Evolutionary conservation across 2,329 filamentous ascomycete genomes (phyloP).

Genomic region (Apiospora malaysiana): DNA sequence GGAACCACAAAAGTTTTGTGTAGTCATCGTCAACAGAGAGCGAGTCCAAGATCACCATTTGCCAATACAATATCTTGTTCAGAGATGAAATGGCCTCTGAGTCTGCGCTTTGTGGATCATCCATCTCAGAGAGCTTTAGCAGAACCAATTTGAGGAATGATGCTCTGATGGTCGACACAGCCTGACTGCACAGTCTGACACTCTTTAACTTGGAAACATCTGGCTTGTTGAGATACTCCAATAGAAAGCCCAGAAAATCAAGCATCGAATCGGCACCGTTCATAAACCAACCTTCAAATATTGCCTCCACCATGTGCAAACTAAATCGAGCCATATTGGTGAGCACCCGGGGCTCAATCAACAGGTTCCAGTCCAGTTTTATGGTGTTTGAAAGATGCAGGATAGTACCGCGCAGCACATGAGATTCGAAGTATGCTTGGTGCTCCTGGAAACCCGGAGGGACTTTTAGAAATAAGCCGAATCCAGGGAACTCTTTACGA

Average conservation of each 20-base stretch:
- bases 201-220: constrained; percentile 83
- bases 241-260: constrained; percentile 81
- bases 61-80: constrained; percentile 92
- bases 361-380: constrained; percentile 71
- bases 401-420: constrained; percentile 78
- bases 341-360: constrained; percentile 82
- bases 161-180: constrained; percentile 75
- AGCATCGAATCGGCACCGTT: constrained; percentile 83
- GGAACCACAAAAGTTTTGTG: constrained; percentile 86
- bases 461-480: constrained; percentile 84
- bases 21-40: constrained; percentile 81
- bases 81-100: constrained; percentile 74
- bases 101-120: constrained; percentile 66
- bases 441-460: constrained; percentile 94
- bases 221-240: constrained; percentile 88
- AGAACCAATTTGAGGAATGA: constrained; percentile 82
- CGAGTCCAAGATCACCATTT: constrained; percentile 83
- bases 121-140: constrained; percentile 82
- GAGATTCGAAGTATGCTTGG: constrained; percentile 94
- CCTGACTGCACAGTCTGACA: constrained; percentile 88
- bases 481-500: constrained; percentile 89
- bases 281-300: constrained; percentile 97
- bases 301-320: constrained; percentile 82
- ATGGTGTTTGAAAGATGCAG: constrained; percentile 73
- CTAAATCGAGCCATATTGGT: constrained; percentile 86